Conservation (phyloP, 225 moss, liverwort and hornwort species). For the Sphagnum tenellum region DNA sequence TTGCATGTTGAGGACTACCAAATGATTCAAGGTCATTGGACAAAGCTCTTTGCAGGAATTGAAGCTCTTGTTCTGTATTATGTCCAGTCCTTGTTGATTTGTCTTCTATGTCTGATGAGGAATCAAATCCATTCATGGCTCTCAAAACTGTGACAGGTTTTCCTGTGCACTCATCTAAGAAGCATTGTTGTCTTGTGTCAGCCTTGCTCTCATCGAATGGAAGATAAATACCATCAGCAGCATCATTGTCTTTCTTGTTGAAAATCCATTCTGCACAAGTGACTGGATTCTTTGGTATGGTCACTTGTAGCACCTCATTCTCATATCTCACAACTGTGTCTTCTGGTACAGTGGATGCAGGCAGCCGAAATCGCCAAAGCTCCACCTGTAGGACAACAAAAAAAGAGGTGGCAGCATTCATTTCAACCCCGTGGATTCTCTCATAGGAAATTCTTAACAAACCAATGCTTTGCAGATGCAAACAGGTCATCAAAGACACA, state of each 20-base stretch:
- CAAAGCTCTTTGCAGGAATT: conserved; percentile 16
- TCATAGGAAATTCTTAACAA: neutral
- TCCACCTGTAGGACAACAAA: conserved; percentile 12
- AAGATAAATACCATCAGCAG: conserved; percentile 1
- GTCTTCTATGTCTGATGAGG: conserved; percentile 1
- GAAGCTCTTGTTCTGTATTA: conserved; percentile 26
- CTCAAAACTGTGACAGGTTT: too few relatives aligned
- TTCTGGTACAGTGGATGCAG: conserved; percentile 29
- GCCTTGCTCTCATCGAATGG: neutral
- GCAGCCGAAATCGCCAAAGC: conserved; percentile 56
- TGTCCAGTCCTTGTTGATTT: conserved; percentile 17
- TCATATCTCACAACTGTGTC: conserved; percentile 30
- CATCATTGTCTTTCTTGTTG: neutral
- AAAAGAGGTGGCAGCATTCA: too few relatives aligned
- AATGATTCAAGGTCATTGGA: conserved; percentile 42
- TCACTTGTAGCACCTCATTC: conserved; percentile 24
- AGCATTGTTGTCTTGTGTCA: too few relatives aligned
- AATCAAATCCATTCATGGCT: neutral
- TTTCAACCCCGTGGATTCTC: too few relatives aligned
- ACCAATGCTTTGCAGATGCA: too few relatives aligned
- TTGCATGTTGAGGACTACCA: conserved; percentile 25
- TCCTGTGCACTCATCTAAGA: too few relatives aligned
- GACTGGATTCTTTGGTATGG: conserved; percentile 26
- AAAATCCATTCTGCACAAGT: conserved; percentile 6
- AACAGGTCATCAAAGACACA: too few relatives aligned